Percentiles rank a stretch among this genome's conserved stretches.
These are phyloP conservation scores for Picea mariana DNA, from an alignment of 83 land plant genomes.

Conservation along the genomic window DNA sequence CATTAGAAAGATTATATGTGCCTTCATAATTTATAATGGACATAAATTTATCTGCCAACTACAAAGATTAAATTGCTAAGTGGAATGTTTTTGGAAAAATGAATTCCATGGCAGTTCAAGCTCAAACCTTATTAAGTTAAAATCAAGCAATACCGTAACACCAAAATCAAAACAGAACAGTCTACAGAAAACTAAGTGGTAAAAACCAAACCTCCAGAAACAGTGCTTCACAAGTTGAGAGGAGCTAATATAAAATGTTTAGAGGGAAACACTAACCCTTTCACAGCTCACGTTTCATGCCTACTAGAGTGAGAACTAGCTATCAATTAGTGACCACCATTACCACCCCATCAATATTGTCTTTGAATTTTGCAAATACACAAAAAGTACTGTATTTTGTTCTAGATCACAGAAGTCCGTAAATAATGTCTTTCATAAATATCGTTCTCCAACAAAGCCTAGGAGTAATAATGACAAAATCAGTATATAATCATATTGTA, in stretches of 20 bases:
- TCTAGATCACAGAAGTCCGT: too few species aligned
- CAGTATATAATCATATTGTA: too few species aligned
- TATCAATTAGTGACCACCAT: neutral
- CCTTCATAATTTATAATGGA: neutral
- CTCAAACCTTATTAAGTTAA: neutral
- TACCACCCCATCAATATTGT: neutral
- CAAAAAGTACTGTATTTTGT: neutral
- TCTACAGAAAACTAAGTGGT: too few species aligned
- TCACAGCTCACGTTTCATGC: neutral
- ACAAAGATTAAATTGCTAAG: neutral
- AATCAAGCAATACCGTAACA: neutral
- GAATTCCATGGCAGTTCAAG: too few species aligned
- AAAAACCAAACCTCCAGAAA: too few species aligned
- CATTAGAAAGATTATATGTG: neutral
- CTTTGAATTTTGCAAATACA: neutral
- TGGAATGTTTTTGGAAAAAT: too few species aligned
- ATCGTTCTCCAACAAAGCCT: too few species aligned
- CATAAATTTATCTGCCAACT: neutral
- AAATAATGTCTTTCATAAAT: too few species aligned
- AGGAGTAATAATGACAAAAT: too few species aligned
- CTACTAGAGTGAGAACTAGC: neutral
- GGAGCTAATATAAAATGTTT: neutral
- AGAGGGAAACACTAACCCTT: neutral
- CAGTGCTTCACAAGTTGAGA: too few species aligned
- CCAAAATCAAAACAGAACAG: neutral